These are phyloP conservation scores for Bryum argenteum DNA, from an alignment of 225 moss, liverwort and hornwort species.

Conservation along the genomic window DNA sequence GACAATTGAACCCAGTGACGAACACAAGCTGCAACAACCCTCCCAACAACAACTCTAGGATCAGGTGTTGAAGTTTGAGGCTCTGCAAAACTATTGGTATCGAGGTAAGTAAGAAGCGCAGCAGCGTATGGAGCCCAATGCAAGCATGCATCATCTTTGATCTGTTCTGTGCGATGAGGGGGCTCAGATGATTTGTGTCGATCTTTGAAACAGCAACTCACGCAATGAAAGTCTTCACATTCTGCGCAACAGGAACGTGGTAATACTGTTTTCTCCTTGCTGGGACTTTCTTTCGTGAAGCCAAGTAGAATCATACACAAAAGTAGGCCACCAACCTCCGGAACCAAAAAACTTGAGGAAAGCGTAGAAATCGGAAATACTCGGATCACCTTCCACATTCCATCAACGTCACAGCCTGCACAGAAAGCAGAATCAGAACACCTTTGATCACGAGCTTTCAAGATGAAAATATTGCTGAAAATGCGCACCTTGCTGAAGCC, in stretches of 20 bases:
- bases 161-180: slow-evolving; percentile 44
- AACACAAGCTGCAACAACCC: slow-evolving; percentile 42
- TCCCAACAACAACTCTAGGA: slow-evolving; percentile 3
- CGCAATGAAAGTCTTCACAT: slow-evolving; percentile 45
- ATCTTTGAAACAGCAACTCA: slow-evolving; percentile 45
- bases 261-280: slow-evolving; percentile 17
- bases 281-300: slow-evolving; percentile 20
- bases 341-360: slow-evolving; percentile 29
- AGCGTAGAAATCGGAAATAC: slow-evolving; percentile 33
- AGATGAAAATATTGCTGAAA: neutral
- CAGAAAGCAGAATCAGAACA: neutral
- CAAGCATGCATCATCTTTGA: slow-evolving; percentile 31
- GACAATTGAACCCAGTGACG: slow-evolving; percentile 43
- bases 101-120: slow-evolving; percentile 35
- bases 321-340: slow-evolving; percentile 37
- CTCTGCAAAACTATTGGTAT: slow-evolving; percentile 12
- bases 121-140: slow-evolving; percentile 42
- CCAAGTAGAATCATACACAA: slow-evolving; percentile 38
- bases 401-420: slow-evolving; percentile 16
- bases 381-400: slow-evolving; percentile 34
- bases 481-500: slow-evolving; percentile 33
- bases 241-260: slow-evolving; percentile 31
- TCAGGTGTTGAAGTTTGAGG: slow-evolving; percentile 3
- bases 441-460: neutral
- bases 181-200: slow-evolving; percentile 37